Conservation (phyloP, 768 basidiomycete genomes). For the Ramaria rubella region DNA sequence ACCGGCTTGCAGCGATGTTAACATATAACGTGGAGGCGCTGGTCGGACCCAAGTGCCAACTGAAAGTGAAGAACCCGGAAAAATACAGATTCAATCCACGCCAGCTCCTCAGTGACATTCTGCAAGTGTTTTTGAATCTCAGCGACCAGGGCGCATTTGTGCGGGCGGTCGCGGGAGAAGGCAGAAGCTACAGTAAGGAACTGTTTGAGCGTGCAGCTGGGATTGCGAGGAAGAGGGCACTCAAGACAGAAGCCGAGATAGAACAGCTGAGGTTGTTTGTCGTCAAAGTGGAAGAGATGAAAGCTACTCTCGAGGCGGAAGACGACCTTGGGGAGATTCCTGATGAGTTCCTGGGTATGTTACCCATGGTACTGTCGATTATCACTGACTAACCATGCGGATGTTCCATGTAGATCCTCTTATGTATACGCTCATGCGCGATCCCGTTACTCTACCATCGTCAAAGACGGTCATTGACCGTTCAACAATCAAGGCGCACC, state of each 20-base stretch:
- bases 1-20: slow-evolving; percentile 91
- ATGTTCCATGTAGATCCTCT: slow-evolving; percentile 57
- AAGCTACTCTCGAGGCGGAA: slow-evolving; percentile 74
- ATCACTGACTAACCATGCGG: slow-evolving; percentile 21
- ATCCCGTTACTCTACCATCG: slow-evolving; percentile 86
- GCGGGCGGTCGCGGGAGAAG: slow-evolving; percentile 86
- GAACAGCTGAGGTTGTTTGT: slow-evolving; percentile 64
- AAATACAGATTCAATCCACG: slow-evolving; percentile 87
- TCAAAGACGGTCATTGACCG: slow-evolving; percentile 77
- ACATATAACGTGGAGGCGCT: slow-evolving; percentile 90
- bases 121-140: slow-evolving; percentile 87
- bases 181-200: slow-evolving; percentile 79
- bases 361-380: slow-evolving; percentile 38
- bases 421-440: slow-evolving; percentile 89
- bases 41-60: slow-evolving; percentile 80
- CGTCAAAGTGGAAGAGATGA: slow-evolving; percentile 76
- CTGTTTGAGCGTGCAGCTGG: slow-evolving; percentile 75
- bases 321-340: slow-evolving; percentile 90
- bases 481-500: slow-evolving; percentile 89
- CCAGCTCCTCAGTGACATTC: slow-evolving; percentile 73
- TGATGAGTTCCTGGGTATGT: slow-evolving; percentile 87
- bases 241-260: slow-evolving; percentile 79
- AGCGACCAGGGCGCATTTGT: slow-evolving; percentile 75
- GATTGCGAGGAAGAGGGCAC: slow-evolving; percentile 49
- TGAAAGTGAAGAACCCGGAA: slow-evolving; percentile 79